Evolutionary conservation across 345 rosid species (phyloP).

Genomic region (Aquilaria yunnanensis): DNA sequence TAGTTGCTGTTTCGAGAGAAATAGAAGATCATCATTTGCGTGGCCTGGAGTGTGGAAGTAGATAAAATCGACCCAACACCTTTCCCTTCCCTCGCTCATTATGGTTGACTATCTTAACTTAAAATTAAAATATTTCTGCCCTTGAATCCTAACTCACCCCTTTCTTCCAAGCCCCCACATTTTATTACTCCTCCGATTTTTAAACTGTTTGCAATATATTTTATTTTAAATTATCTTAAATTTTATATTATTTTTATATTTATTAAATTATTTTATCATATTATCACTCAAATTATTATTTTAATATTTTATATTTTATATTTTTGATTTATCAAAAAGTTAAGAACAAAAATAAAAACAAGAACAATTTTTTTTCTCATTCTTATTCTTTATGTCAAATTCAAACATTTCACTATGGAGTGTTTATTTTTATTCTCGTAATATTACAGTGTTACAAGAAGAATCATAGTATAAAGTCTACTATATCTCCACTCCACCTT

Average conservation of each 20-base stretch:
- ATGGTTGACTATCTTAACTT: slow-evolving; percentile 12
- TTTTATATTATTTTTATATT: background rate
- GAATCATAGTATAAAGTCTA: no score
- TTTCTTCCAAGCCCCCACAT: slow-evolving; percentile 11
- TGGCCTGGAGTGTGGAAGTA: slow-evolving; percentile 5
- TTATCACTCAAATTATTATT: no score
- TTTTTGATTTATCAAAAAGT: no score
- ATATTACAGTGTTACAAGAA: no score
- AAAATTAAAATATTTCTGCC: slow-evolving; percentile 12
- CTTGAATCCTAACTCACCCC: slow-evolving; percentile 1
- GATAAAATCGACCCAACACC: slow-evolving; percentile 16
- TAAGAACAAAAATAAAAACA: no score
- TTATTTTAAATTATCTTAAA: background rate
- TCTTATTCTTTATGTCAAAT: background rate
- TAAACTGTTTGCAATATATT: slow-evolving; percentile 13
- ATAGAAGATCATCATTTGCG: background rate
- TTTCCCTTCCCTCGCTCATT: background rate
- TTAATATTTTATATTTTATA: no score
- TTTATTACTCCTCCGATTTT: background rate
- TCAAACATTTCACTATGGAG: background rate
- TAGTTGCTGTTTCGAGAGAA: no score
- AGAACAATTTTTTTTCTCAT: background rate
- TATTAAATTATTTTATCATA: background rate
- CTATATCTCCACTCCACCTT: no score
- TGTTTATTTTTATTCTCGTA: background rate